Conservation (phyloP, 2,329 filamentous ascomycete genomes). For the Monilinia fructigena region DNA sequence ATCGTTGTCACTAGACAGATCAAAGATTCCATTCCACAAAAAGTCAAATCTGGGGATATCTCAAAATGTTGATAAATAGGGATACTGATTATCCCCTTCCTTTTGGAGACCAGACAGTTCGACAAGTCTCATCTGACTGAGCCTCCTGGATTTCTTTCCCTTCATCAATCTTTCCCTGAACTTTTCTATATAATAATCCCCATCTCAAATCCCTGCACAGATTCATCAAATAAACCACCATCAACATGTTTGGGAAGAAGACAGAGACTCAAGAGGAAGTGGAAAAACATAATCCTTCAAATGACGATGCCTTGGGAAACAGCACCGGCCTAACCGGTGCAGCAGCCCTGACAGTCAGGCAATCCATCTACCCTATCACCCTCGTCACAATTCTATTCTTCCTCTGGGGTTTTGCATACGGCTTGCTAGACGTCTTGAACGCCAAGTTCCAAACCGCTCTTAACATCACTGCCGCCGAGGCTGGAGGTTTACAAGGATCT, state of each 20-base stretch:
- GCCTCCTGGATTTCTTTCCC: background rate
- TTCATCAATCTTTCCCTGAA: background rate
- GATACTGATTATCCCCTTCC: background rate
- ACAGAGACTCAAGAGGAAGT: constrained; percentile 3
- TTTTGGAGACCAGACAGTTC: background rate
- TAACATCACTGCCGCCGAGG: constrained; percentile 56
- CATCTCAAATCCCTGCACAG: background rate
- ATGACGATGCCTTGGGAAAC: background rate
- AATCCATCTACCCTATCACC: constrained; percentile 23
- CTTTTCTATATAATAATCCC: background rate
- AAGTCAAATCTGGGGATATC: background rate
- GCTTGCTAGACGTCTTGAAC: constrained; percentile 79
- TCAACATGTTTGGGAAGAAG: constrained; percentile 19
- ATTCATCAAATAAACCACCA: background rate
- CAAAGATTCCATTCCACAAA: background rate
- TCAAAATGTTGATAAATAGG: constrained; percentile 18
- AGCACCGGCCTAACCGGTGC: constrained; percentile 8
- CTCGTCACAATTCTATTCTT: constrained; percentile 21
- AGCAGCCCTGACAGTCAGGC: constrained; percentile 13
- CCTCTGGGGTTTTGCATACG: constrained; percentile 59
- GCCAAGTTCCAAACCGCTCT: constrained; percentile 53
- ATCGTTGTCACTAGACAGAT: background rate
- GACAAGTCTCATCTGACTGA: background rate
- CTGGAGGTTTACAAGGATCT: constrained; percentile 65
- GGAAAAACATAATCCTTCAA: constrained; percentile 6